phyloP scores from a whole-genome alignment of 305 asterid genomes.

The Fraxinus paxiana region DNA sequence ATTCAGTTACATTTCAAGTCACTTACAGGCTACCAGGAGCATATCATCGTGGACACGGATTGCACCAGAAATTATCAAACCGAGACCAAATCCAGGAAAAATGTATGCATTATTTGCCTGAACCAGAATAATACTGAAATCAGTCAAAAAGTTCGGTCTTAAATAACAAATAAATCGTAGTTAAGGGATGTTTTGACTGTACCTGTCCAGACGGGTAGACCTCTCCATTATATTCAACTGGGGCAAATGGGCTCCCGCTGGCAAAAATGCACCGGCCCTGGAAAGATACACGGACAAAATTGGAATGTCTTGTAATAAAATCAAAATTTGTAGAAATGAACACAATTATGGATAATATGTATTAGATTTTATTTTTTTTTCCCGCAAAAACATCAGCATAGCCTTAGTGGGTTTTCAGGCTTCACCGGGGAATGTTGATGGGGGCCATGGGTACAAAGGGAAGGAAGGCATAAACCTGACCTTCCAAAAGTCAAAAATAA shows the following conservation, averaged over 20 bases:
- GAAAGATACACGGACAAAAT: neutral
- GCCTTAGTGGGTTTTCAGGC: neutral
- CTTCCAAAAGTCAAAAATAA: neutral
- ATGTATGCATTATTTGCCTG: conserved; percentile 95
- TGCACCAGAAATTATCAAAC: conserved; percentile 69
- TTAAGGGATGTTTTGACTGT: conserved; percentile 17
- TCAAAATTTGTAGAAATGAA: neutral
- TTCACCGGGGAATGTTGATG: neutral
- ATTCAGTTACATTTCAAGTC: neutral
- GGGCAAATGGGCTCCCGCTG: conserved; percentile 92
- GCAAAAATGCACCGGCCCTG: conserved; percentile 94
- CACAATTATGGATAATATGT: neutral
- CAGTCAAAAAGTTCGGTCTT: conserved; percentile 1
- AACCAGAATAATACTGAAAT: conserved; percentile 16
- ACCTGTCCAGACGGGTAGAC: conserved; percentile 86
- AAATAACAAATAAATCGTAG: neutral
- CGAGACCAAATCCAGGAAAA: conserved; percentile 95
- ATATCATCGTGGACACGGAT: conserved; percentile 83
- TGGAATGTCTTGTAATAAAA: neutral
- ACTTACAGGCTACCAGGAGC: conserved; percentile 98
- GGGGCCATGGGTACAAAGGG: neutral
- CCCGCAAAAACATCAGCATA: neutral
- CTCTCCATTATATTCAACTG: conserved; percentile 64
- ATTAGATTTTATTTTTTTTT: neutral
- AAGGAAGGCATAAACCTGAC: neutral